Evolutionary conservation across 2,329 filamentous ascomycete genomes (phyloP).

Genomic region (Pseudogymnoascus sp.): DNA sequence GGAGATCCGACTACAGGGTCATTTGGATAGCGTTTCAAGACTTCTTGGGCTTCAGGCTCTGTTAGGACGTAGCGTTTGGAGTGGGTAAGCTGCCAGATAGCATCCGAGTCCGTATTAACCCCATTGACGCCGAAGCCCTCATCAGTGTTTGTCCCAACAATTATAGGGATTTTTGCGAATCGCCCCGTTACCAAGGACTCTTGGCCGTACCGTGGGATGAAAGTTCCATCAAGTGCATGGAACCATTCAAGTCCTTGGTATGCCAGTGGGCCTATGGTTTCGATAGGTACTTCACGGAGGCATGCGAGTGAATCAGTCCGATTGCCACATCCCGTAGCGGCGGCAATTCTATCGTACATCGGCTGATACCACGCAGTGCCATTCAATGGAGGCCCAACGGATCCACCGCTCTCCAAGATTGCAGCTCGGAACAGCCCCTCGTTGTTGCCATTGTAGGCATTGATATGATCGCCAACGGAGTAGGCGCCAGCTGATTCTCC

Average conservation of each 20-base stretch:
- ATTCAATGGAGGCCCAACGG: slow-evolving; percentile 16
- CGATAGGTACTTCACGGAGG: slow-evolving; percentile 23
- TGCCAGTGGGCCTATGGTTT: slow-evolving; percentile 17
- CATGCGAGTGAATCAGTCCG: slow-evolving; percentile 18
- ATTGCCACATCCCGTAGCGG: slow-evolving; percentile 24
- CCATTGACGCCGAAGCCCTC: slow-evolving; percentile 32
- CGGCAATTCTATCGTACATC: slow-evolving; percentile 31
- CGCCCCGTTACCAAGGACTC: slow-evolving; percentile 19
- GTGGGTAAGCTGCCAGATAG: slow-evolving; percentile 27
- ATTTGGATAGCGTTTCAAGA: slow-evolving; percentile 28
- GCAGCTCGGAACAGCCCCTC: slow-evolving; percentile 48
- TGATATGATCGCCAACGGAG: slow-evolving; percentile 45
- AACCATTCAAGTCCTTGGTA: slow-evolving; percentile 36
- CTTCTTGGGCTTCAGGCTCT: slow-evolving; percentile 24
- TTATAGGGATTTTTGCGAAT: slow-evolving; percentile 38
- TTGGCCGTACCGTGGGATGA: slow-evolving; percentile 15
- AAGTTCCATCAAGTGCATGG: slow-evolving; percentile 21
- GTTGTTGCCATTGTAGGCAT: slow-evolving; percentile 48
- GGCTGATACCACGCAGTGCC: slow-evolving; percentile 31
- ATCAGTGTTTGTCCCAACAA: slow-evolving; percentile 33
- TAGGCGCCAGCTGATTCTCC: slow-evolving; percentile 38
- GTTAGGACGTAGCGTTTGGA: slow-evolving; percentile 17
- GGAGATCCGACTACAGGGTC: background rate
- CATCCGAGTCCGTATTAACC: slow-evolving; percentile 45
- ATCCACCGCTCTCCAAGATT: slow-evolving; percentile 45